Percentiles rank a stretch among this genome's conserved stretches.
phyloP scores from a whole-genome alignment of 78 protist genomes.

The Trichosphaerium sp. region DNA sequence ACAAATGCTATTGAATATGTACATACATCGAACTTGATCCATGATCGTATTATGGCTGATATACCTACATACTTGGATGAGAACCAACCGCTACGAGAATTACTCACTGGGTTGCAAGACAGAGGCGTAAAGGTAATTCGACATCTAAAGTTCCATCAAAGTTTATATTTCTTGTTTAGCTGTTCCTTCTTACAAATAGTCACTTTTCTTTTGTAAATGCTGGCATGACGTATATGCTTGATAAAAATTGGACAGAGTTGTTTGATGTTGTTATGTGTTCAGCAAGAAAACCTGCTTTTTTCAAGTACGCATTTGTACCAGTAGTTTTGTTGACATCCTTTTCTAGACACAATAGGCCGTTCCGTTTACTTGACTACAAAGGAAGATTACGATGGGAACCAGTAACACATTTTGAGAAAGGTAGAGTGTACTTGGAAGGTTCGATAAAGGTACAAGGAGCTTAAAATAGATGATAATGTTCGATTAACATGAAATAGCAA shows the following conservation, averaged over 20 bases:
- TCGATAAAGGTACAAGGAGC: too few species aligned
- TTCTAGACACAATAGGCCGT: too few species aligned
- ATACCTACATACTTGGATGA: constrained; percentile 26
- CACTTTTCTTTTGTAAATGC: constrained; percentile 17
- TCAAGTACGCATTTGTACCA: too few species aligned
- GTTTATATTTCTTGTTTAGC: neutral
- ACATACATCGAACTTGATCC: constrained; percentile 19
- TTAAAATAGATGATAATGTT: too few species aligned
- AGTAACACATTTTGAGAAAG: too few species aligned
- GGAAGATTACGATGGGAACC: too few species aligned
- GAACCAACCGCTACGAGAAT: constrained; percentile 30
- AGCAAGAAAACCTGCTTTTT: constrained; percentile 27
- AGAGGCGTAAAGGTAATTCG: constrained; percentile 15
- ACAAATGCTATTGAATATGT: constrained; percentile 12
- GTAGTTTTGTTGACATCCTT: too few species aligned
- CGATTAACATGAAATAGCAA: too few species aligned
- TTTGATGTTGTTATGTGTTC: constrained; percentile 25
- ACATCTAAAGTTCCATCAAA: neutral
- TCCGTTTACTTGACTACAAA: too few species aligned
- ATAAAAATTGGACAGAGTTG: constrained; percentile 29
- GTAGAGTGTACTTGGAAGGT: constrained; percentile 25
- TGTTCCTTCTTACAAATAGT: constrained; percentile 33
- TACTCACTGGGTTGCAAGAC: constrained; percentile 5
- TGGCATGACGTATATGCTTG: constrained; percentile 25
- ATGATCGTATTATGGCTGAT: constrained; percentile 13